Base-by-base conservation (phyloP, 1,139 yeast genomes). In the Magnusiomyces sp. region DNA sequence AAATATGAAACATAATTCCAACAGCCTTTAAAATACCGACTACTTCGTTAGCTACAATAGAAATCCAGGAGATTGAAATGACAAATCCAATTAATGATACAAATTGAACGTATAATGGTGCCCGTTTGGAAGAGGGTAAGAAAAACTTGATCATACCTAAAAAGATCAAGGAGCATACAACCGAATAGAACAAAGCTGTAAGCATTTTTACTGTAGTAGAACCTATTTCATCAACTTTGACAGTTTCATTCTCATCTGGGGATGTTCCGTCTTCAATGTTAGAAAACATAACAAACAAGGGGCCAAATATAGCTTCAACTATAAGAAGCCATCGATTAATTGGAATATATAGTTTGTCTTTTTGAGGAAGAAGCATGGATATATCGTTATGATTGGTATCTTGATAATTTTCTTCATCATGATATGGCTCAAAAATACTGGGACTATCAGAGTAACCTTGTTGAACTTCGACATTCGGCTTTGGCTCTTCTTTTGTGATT, bases 31-130 rank as follows among this genome's bases (percentile, higher is more conserved):
- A 67, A 1, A 84, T 71, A 14, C 79, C 76, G 29, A 92, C 85
- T 20, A 89, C 80, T 58, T 84, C 86, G 7, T 83, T 78, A 0
- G 97, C 95, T 50, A 87, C 78, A 1, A 77, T 62, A 0, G 95
- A 77, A 16, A 89, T 83, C 83, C 94, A 85, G 5, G 79, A 66
- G 5, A 90, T 72, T 1, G 95, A 76, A 13, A 81, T 67, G 0
- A 77, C 54, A 59, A 92, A 90, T 0, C 96, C 97, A 6, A 60
- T 33, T 41, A 68, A 56, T 5, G 67, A 58, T 20, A 60, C 46
- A 29, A 46, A 41, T 17, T 55, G 56, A 45, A 53, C 46, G 20
- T 50, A 49, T 10, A 40, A 10, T n/a, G 52, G 52, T 2, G 54
- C 54, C 9, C 49, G 31, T 13, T 20, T 42, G 11, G 52, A 27